Conservation (phyloP, 306 rosid species). For the Trifolium subterraneum region DNA sequence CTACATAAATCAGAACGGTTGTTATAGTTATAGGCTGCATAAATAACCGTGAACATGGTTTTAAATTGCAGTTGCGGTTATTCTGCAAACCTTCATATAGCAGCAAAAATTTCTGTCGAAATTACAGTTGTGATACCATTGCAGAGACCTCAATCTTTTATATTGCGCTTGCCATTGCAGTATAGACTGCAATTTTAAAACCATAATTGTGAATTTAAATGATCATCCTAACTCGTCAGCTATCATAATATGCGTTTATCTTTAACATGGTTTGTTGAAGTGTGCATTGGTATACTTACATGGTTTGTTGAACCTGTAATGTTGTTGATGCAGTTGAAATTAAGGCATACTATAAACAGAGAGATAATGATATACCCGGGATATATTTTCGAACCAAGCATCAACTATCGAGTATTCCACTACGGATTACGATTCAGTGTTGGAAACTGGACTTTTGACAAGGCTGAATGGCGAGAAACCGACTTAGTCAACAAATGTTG, state of each 20-base stretch:
- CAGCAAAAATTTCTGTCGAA: too few relatives aligned
- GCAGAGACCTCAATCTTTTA: too few relatives aligned
- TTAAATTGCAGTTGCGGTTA: too few relatives aligned
- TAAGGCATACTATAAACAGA: slow-evolving; percentile 64
- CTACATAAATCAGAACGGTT: neutral
- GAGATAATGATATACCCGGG: slow-evolving; percentile 88
- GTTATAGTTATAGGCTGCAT: neutral
- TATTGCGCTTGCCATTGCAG: too few relatives aligned
- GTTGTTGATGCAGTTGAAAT: slow-evolving; percentile 65
- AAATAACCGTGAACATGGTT: neutral
- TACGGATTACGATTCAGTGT: slow-evolving; percentile 78
- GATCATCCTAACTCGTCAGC: neutral
- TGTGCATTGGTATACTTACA: neutral
- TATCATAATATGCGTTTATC: neutral
- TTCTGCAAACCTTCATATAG: too few relatives aligned
- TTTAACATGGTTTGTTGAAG: neutral
- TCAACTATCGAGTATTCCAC: slow-evolving; percentile 85
- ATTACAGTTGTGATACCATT: too few relatives aligned
- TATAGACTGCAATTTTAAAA: too few relatives aligned
- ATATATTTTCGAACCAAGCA: slow-evolving; percentile 72
- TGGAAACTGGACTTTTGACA: slow-evolving; percentile 95
- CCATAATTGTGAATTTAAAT: neutral
- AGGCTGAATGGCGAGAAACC: slow-evolving; percentile 75
- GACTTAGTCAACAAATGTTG: slow-evolving; percentile 81
- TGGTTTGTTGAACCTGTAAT: slow-evolving; percentile 14